Evolutionary conservation across 352 stramenopile species (phyloP), one percentile per base, ranked within the genome.

Genomic region (Phytophthora palmivora): DNA sequence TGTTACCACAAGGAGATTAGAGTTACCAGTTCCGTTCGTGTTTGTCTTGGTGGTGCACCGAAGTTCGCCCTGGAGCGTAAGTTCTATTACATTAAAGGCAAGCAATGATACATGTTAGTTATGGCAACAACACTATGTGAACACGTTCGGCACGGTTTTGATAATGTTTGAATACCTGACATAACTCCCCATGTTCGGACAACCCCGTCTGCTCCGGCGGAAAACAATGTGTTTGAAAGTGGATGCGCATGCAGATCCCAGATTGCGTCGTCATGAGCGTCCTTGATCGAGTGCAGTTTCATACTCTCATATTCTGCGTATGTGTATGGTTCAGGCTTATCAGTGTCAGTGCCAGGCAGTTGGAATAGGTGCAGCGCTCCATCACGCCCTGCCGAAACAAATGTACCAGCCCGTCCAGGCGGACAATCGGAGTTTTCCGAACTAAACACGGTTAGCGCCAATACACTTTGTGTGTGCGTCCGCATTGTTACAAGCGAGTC

Each of bases 181-280:
- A 82, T 74, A 36, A 95, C 65, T 7, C 78, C 83, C 88, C 88
- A 96, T 0, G 81, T 91, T 30, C 84, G 77, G 16, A 96, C 86
- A 42, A 91, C 76, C 18, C 82, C 88, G 39, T 96, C 88, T 2
- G 88, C 66, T 41, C 88, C 84, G 34, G 84, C 84, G 2, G 85
- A 94, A 38, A 96, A 96, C 16, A 96, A 66, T 14, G 90, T 70
- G 46, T 94, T 94, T 15, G 85, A 93, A 19, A 94, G 67, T 26
- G 88, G 84, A 33, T 96, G 88, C 10, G 88, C 83, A 44, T 92
- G 79, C 10, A 96, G 75, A 48, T 91, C 67, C 88, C 88, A 96
- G 30, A 96, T 76, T 21, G 85, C 85, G 41, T 96, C 84, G 22
- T 91, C 83, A 58, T 96, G 88, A 2, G 88, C 85, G 54, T 78